Evolutionary conservation across 2,329 filamentous ascomycete species (phyloP).

Genomic region (Tolypocladium ovalisporum): DNA sequence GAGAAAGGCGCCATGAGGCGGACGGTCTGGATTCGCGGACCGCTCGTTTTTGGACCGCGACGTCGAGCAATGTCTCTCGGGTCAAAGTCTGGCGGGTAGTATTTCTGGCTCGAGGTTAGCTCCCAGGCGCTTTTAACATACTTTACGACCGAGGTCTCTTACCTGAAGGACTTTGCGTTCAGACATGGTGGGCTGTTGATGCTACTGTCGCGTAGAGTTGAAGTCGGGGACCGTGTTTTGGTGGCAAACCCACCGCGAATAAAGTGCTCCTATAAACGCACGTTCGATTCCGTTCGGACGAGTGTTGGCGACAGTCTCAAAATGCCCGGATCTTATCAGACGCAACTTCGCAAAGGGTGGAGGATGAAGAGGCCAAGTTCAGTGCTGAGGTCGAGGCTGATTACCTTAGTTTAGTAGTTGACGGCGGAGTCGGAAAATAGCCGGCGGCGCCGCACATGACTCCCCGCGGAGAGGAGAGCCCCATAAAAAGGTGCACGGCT

Average conservation of each 20-base stretch:
- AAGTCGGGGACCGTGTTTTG: not conserved
- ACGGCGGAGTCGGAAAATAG: not conserved
- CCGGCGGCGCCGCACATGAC: not conserved
- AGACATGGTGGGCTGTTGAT: slow-evolving; percentile 49
- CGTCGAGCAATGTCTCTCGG: slow-evolving; percentile 67
- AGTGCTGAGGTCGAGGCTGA: not conserved
- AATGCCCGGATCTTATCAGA: not conserved
- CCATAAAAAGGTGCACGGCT: slow-evolving; percentile 3
- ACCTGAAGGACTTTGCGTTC: slow-evolving; percentile 67
- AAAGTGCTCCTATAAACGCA: not conserved
- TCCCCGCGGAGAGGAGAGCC: not conserved
- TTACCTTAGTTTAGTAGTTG: too few relatives aligned
- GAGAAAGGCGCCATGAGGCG: slow-evolving; percentile 58
- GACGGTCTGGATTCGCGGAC: slow-evolving; percentile 75
- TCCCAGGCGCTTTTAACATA: slow-evolving; percentile 10
- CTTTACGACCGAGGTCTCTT: not conserved
- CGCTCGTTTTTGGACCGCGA: slow-evolving; percentile 57
- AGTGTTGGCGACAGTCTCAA: not conserved
- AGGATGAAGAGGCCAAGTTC: not conserved
- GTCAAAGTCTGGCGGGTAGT: slow-evolving; percentile 76
- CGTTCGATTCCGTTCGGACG: not conserved
- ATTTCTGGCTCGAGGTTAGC: slow-evolving; percentile 28
- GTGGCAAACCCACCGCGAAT: not conserved
- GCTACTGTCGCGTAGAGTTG: not conserved
- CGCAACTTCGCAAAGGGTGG: not conserved